Conservation (phyloP, 306 rosid genomes). For the Prunus mongolica region DNA sequence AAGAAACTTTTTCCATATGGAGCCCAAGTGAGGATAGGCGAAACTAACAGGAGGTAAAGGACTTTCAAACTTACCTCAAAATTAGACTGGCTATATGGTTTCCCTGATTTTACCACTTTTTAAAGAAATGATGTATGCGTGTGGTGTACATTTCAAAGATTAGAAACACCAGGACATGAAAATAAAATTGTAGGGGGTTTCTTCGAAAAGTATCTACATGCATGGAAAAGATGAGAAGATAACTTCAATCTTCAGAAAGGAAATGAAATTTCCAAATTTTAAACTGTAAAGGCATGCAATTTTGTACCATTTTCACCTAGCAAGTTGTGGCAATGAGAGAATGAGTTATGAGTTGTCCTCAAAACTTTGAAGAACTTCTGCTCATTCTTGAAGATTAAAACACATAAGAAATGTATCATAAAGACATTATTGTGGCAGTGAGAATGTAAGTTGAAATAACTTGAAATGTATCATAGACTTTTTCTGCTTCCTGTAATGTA, state of each 20-base stretch:
- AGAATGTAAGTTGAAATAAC: not conserved
- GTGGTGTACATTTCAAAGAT: not conserved
- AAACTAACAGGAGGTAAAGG: constrained; percentile 66
- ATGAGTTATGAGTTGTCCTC: not conserved
- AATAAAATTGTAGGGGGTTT: not conserved
- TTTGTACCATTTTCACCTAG: not conserved
- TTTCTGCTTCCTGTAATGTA: not conserved
- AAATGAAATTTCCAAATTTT: not conserved
- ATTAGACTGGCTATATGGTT: not conserved
- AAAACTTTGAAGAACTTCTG: not conserved
- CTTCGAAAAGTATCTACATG: not conserved
- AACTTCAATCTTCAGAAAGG: not conserved
- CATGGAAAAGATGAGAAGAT: not conserved
- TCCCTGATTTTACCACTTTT: not conserved
- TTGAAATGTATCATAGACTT: not conserved
- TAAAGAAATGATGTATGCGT: not conserved
- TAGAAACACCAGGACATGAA: not conserved
- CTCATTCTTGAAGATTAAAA: not conserved
- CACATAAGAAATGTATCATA: not conserved
- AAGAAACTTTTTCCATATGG: constrained; percentile 77
- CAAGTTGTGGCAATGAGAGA: too few species aligned
- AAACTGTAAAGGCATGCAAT: not conserved
- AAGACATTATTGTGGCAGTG: not conserved
- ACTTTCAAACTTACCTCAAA: constrained; percentile 14
- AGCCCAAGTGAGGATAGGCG: constrained; percentile 74